These are phyloP conservation scores for Funneliformis mosseae DNA, from an alignment of 192 early-diverging fungal species.

Conservation along the genomic window DNA sequence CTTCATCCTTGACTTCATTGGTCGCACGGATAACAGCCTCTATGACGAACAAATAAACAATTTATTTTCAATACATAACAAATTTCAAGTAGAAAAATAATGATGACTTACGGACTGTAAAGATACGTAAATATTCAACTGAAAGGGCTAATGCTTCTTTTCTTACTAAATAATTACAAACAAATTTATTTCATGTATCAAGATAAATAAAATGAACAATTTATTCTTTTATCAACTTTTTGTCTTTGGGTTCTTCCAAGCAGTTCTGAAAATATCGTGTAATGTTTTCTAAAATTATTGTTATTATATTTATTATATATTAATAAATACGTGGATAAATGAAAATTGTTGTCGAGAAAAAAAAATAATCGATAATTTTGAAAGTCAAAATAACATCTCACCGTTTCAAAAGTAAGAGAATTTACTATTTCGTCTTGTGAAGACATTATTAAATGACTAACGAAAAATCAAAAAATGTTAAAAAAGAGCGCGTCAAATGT, in stretches of 20 bases:
- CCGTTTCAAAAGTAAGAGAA: too few species aligned
- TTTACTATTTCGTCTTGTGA: too few species aligned
- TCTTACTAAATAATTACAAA: background rate
- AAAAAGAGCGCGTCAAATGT: too few species aligned
- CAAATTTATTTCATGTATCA: background rate
- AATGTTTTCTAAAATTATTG: conserved; percentile 2
- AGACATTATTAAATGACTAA: too few species aligned
- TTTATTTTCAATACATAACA: background rate
- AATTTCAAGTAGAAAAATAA: background rate
- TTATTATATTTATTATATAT: too few species aligned
- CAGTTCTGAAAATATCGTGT: background rate
- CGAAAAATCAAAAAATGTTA: too few species aligned
- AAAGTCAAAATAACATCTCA: too few species aligned
- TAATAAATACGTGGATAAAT: too few species aligned
- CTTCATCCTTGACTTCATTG: background rate
- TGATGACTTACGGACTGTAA: background rate
- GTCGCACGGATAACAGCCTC: background rate
- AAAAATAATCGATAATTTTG: too few species aligned
- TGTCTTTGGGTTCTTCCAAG: background rate
- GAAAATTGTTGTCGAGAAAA: too few species aligned
- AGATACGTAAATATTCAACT: conserved; percentile 5
- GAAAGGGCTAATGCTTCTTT: conserved; percentile 2
- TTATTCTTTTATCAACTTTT: background rate
- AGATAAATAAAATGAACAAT: background rate
- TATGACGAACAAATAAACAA: background rate